Conservation (phyloP, 176 grass and related monocot genomes). For the Oryza punctata region DNA sequence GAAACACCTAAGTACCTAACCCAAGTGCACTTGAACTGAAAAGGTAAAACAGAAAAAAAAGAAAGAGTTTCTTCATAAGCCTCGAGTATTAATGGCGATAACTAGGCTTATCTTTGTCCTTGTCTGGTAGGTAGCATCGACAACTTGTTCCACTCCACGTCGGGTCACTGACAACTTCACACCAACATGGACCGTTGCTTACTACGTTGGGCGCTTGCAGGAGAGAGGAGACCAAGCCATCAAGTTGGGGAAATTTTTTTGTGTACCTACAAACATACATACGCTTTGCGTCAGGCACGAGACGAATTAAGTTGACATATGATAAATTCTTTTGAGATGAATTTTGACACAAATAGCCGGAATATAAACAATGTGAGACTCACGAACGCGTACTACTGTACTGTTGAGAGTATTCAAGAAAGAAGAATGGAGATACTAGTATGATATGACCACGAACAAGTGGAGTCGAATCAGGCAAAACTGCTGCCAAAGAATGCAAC, state of each 20-base stretch:
- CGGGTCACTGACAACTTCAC: background rate
- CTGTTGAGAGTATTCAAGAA: background rate
- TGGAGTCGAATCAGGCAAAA: too few species aligned
- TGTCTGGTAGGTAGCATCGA: background rate
- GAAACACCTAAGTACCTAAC: background rate
- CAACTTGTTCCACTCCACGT: background rate
- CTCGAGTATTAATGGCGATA: constrained; percentile 4
- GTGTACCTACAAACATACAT: too few species aligned
- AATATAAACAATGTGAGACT: too few species aligned
- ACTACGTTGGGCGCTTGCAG: too few species aligned
- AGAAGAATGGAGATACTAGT: background rate
- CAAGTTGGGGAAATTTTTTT: too few species aligned
- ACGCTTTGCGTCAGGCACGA: background rate
- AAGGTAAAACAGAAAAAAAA: background rate
- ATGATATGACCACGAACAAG: too few species aligned
- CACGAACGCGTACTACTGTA: background rate
- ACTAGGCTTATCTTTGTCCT: background rate
- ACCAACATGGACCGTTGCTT: background rate
- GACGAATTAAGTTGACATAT: background rate
- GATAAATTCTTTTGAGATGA: too few species aligned
- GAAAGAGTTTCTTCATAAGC: background rate
- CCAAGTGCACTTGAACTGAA: background rate
- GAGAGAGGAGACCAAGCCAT: too few species aligned
- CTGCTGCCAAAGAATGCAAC: too few species aligned
- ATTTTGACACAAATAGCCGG: too few species aligned